phyloP scores from a whole-genome alignment of 371 early-diverging fungal species.

The Polyrhizophydium stewartii region DNA sequence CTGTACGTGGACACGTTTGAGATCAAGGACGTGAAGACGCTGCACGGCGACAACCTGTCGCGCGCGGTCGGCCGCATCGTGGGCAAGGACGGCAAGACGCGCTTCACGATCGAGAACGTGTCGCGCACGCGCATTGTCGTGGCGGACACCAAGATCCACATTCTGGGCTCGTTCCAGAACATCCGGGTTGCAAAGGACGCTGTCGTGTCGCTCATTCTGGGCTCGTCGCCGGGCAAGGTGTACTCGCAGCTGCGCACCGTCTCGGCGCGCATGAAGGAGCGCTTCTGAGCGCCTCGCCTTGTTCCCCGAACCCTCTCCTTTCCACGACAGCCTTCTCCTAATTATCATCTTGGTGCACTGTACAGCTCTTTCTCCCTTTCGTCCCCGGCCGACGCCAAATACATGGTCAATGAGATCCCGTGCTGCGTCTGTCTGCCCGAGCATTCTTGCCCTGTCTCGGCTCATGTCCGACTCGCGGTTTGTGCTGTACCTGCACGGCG shows the following conservation, averaged over 20 bases:
- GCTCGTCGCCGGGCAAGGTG: conserved; percentile 97
- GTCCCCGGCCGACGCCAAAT: too few relatives aligned
- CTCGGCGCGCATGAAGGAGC: conserved; percentile 89
- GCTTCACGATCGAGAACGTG: conserved; percentile 95
- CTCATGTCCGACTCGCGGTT: neutral
- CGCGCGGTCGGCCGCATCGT: conserved; percentile 99
- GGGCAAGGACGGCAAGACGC: conserved; percentile 98
- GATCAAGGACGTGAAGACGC: conserved; percentile 97
- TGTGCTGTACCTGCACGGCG: neutral
- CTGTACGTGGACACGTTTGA: conserved; percentile 96
- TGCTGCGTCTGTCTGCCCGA: too few relatives aligned
- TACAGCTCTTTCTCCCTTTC: too few relatives aligned
- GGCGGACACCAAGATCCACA: conserved; percentile 96
- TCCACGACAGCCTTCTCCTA: too few relatives aligned
- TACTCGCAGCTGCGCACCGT: conserved; percentile 87
- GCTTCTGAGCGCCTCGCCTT: conserved; percentile 55
- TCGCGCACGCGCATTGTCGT: conserved; percentile 96
- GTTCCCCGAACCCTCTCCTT: neutral
- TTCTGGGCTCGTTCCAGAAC: conserved; percentile 95
- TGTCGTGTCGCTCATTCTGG: conserved; percentile 91
- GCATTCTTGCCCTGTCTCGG: too few relatives aligned
- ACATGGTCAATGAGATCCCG: too few relatives aligned
- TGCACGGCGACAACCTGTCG: conserved; percentile 94
- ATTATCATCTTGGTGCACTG: too few relatives aligned
- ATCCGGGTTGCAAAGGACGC: conserved; percentile 98